Evolutionary conservation across 805 yeast genomes (phyloP), one percentile per base, ranked within the genome.

Genomic region (Metschnikowia lunata): DNA sequence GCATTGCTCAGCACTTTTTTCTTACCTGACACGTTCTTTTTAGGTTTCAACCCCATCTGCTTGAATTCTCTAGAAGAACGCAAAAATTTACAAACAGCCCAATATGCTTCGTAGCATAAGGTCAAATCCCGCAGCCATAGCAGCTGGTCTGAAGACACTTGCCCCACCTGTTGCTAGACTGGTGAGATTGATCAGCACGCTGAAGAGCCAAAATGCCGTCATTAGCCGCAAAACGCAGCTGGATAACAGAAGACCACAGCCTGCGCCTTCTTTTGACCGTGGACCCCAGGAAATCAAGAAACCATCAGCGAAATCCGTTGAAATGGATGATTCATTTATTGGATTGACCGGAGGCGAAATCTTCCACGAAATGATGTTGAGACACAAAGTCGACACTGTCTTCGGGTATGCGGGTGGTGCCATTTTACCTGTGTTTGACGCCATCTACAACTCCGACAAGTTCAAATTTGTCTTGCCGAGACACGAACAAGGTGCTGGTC

Each of bases 331-430:
- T 58, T 85, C 96, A 6, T 82, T 91, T 59, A 89, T 93, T 43
- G 99, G 99, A 13, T 77, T 89, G 57, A 84, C 96, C n/a, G 99
- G 99, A 52, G 99, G 99, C 56, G 93, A 93, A 70, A 90, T 93
- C 50, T 93, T 93, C 74, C 97, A 91, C 66, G 98, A 91, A 68
- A 93, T 93, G 98, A 93, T 93, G 98, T 75, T 82, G 50, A 81
- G 97, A 64, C 97, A 93, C 64, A 79, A 87, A 43, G 99, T 93
- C 46, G 97, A 93, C 66, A 88, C 97, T 47, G 80, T 93, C 38
- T 93, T 91, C 64, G 99, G 99, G 35, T 93, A 93, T 72, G 95
- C 99, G 43, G 99, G 99, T 60, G 99, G 99, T 64, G 99, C 99
- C 55, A 93, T 93, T 60, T 76, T 93, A 59, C 98, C 99, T 11